Conservation (phyloP, 768 basidiomycete species). For the Wakefieldia striispora region DNA sequence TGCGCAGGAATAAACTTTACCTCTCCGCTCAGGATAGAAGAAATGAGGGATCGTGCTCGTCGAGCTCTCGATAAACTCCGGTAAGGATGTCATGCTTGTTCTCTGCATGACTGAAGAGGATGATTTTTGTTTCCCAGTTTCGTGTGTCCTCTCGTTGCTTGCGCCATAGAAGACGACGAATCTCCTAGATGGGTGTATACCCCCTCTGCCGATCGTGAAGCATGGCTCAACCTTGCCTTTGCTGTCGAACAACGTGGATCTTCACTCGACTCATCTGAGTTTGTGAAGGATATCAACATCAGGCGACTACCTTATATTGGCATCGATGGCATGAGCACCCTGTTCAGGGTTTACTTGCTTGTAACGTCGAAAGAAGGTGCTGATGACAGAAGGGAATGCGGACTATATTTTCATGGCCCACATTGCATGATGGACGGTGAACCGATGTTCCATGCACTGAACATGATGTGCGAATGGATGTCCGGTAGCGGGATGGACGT, state of each 20-base stretch:
- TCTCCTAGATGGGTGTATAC: slow-evolving; percentile 21
- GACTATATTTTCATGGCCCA: slow-evolving; percentile 23
- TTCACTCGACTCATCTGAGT: slow-evolving; percentile 13
- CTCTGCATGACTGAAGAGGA: too few species aligned
- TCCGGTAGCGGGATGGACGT: slow-evolving; percentile 12
- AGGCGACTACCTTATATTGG: slow-evolving; percentile 18
- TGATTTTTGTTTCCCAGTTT: slow-evolving; percentile 1
- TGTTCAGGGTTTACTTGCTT: slow-evolving; percentile 10
- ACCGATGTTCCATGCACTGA: slow-evolving; percentile 21
- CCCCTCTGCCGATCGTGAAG: slow-evolving; percentile 19
- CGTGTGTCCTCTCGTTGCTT: slow-evolving; percentile 19
- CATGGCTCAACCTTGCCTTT: slow-evolving; percentile 23
- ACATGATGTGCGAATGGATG: slow-evolving; percentile 22
- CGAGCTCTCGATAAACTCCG: slow-evolving; percentile 19
- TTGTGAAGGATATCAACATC: slow-evolving; percentile 14
- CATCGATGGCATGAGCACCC: background rate
- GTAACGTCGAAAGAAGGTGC: slow-evolving; percentile 3
- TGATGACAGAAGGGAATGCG: slow-evolving; percentile 5
- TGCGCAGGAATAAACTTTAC: slow-evolving; percentile 16
- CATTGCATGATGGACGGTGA: slow-evolving; percentile 22
- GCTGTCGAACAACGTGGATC: slow-evolving; percentile 12
- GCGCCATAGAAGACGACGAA: slow-evolving; percentile 5
- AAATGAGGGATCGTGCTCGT: slow-evolving; percentile 7
- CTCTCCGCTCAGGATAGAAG: slow-evolving; percentile 7
- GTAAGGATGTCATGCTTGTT: background rate